Conservation (phyloP, 768 basidiomycete genomes). For the Pisolithus microcarpus region DNA sequence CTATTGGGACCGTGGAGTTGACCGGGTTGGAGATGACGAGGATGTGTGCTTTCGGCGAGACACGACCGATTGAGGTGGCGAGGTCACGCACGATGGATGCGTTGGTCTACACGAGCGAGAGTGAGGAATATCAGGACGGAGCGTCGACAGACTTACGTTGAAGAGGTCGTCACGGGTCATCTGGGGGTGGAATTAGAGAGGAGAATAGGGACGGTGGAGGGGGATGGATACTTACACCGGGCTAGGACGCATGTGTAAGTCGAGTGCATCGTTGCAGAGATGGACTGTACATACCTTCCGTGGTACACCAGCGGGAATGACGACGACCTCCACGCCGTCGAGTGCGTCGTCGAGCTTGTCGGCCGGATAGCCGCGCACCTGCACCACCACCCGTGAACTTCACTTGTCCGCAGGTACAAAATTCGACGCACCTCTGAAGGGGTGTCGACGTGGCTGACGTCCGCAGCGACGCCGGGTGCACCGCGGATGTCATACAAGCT, state of each 20-base stretch:
- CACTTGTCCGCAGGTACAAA: background rate
- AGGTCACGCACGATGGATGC: conserved; percentile 97
- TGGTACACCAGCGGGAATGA: conserved; percentile 98
- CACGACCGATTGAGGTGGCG: conserved; percentile 78
- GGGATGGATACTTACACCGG: conserved; percentile 57
- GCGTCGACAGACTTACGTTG: conserved; percentile 54
- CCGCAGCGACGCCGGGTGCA: conserved; percentile 94
- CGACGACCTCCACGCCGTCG: conserved; percentile 83
- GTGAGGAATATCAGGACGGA: background rate
- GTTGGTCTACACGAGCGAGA: conserved; percentile 58
- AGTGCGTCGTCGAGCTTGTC: conserved; percentile 88
- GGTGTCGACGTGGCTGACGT: conserved; percentile 92
- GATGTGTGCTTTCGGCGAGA: conserved; percentile 85
- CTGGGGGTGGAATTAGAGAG: conserved; percentile 35
- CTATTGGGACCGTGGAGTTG: conserved; percentile 97
- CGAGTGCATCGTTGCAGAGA: background rate
- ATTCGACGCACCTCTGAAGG: conserved; percentile 73
- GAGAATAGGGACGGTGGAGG: conserved; percentile 1
- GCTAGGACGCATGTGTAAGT: conserved; percentile 41
- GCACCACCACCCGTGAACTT: conserved; percentile 8
- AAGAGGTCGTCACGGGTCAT: conserved; percentile 98
- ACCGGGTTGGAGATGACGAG: conserved; percentile 99
- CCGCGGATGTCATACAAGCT: conserved; percentile 93
- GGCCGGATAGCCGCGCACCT: conserved; percentile 77
- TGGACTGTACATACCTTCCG: conserved; percentile 62